Evolutionary conservation across 805 yeast species (phyloP).

Genomic region (Priceomyces haplophilus): DNA sequence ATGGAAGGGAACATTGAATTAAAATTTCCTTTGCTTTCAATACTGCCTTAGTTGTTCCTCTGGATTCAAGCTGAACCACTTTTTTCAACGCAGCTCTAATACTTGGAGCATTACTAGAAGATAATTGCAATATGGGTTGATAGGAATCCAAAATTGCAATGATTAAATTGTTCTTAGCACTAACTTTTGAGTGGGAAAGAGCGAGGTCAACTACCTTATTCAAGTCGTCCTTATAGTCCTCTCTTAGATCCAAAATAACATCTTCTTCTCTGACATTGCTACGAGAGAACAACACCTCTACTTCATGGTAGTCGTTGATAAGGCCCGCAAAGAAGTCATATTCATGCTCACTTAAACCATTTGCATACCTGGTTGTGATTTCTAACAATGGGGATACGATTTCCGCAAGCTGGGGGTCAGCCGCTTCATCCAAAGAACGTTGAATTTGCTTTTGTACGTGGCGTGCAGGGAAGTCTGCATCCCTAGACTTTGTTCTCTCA

Average conservation of each 20-base stretch:
- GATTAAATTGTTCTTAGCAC: slow-evolving; percentile 87
- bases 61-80: slow-evolving; percentile 83
- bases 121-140: slow-evolving; percentile 72
- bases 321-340: slow-evolving; percentile 67
- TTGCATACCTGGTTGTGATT: slow-evolving; percentile 64
- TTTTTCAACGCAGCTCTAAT: slow-evolving; percentile 71
- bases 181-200: slow-evolving; percentile 88
- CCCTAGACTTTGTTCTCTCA: slow-evolving; percentile 60
- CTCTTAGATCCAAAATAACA: slow-evolving; percentile 82
- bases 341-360: slow-evolving; percentile 84
- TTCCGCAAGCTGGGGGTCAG: slow-evolving; percentile 40
- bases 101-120: slow-evolving; percentile 63
- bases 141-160: slow-evolving; percentile 81
- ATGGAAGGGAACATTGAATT: slow-evolving; percentile 95
- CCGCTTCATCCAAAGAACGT: slow-evolving; percentile 51
- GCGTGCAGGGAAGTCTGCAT: slow-evolving; percentile 91
- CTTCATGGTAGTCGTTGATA: slow-evolving; percentile 67
- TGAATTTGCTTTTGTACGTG: slow-evolving; percentile 71
- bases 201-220: slow-evolving; percentile 67
- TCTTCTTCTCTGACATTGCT: slow-evolving; percentile 80
- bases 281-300: slow-evolving; percentile 78
- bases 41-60: slow-evolving; percentile 90
- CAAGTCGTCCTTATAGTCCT: slow-evolving; percentile 76
- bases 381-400: slow-evolving; percentile 71
- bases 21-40: slow-evolving; percentile 93